Evolutionary conservation across 2,329 filamentous ascomycete genomes (phyloP).

Genomic region (Elsinoe perseae): DNA sequence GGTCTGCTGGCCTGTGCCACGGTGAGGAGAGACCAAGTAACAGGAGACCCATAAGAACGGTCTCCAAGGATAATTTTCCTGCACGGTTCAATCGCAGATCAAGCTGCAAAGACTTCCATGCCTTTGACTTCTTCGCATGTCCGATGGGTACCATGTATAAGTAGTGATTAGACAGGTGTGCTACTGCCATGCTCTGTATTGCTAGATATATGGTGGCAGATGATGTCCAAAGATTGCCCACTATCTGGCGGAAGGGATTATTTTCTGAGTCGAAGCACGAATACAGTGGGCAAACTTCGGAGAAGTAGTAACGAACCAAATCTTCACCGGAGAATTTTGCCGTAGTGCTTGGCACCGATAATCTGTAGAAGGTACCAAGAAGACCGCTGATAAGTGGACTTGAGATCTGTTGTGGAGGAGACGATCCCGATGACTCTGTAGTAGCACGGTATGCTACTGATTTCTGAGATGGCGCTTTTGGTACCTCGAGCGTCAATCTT

Average conservation of each 20-base stretch:
- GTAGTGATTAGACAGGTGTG: conserved; percentile 52
- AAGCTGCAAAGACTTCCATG: conserved; percentile 42
- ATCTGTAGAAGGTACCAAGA: conserved; percentile 21
- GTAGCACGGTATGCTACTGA: neutral
- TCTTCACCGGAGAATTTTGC: conserved; percentile 31
- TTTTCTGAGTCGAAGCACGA: conserved; percentile 55
- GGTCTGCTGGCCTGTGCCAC: conserved; percentile 51
- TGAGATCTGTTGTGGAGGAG: neutral
- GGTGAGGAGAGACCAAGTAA: conserved; percentile 53
- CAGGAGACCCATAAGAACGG: conserved; percentile 50
- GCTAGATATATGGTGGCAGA: conserved; percentile 52
- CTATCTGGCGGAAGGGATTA: conserved; percentile 53
- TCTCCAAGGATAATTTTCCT: conserved; percentile 37
- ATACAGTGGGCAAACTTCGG: conserved; percentile 53
- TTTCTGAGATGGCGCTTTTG: neutral
- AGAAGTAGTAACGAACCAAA: conserved; percentile 56
- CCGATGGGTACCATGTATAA: conserved; percentile 46
- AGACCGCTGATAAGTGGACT: neutral
- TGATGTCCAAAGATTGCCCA: conserved; percentile 50
- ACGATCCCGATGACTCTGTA: neutral
- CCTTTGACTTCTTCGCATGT: conserved; percentile 46
- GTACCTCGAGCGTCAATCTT: neutral
- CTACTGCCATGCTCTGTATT: conserved; percentile 57
- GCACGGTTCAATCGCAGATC: conserved; percentile 40
- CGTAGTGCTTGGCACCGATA: conserved; percentile 23